Base-by-base conservation (phyloP, 805 yeast genomes). In the Lipomyces oligophaga region DNA sequence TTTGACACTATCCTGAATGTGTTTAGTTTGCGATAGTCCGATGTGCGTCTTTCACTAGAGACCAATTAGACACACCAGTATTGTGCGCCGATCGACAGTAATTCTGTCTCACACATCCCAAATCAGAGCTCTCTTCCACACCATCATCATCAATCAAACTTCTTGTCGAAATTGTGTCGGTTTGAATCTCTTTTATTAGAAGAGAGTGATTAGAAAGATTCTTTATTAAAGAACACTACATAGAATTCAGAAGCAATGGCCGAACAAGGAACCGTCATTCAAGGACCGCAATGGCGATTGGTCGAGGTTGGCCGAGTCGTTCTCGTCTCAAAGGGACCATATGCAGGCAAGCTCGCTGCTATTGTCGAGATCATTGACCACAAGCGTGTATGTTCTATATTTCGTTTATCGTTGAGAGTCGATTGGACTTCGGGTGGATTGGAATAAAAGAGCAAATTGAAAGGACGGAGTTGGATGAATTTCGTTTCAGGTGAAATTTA, bases 301-400 rank as follows among this genome's bases (percentile, higher is more conserved):
- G 98, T 93, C 74, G 96, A 90, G 81, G 85, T 89, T 71, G 98
- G 98, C 75, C 96, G 99, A 80, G 85, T 93, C 72, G 96, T 89
- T 73, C 83, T 90, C 70, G 72, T 90, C 71, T 79, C 80, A 83
- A 79, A 83, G 75, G 85, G 86, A 68, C 70, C 73, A 58, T 67
- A 66, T 65, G 73, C 80, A 59, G 84, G 84, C 65, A 85, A 87
- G 76, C 81, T 93, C 71, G 99, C 97, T 68, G 78, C 95, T 71
- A 83, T 93, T 68, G 97, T 89, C 69, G 98, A 93, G 81, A 86
- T 93, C 78, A 85, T 93, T 71, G 97, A 93, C 81, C 96, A 93
- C 81, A 89, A 87, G 82, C 85, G 96, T 79, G 97, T 84, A 81
- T 39, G 66, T 62, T 72, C 22, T 15, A 20, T n/a, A 28, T 10